Base-by-base conservation (phyloP, 176 grass and related monocot genomes). In the Carex parvula region DNA sequence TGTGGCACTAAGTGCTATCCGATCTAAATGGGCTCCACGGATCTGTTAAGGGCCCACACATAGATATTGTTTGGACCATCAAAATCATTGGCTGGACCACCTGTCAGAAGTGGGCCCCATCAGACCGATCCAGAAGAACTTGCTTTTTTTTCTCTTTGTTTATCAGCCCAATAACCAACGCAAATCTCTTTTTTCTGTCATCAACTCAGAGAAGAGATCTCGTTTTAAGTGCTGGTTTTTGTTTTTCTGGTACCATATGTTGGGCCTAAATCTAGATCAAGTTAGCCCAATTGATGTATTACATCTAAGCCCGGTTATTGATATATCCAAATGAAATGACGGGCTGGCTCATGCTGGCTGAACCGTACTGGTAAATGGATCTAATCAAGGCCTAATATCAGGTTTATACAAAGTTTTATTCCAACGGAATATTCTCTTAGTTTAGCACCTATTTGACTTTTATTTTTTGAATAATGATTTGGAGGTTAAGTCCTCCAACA, bases 11-110 rank as follows among this genome's bases (percentile, higher is more conserved):
- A 9, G 42, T 73, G 41, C 42, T 15, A 20, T 65, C 35, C 79
- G 35, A 63, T 81, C 42, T 81, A 22, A 81, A 63, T 81, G 57
- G 79, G 58, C 33, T 64, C 79, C 58, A 42, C 29, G 18, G 17
- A 81, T 81, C 79, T 81, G 2, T 64, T 1, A 3, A 50, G 79
- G 54, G 32, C 58, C 59, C 79, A 63, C 11, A 32, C 4, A 18
- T 29, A 46, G 59, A 81, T 81, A 48, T 33, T 64, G 35, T 81
- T 81, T 81, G 79, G 79, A 81, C 79, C 79, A 81, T 81, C 3
- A 50, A 63, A 81, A 81, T 81, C 79, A 64, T 81, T 80, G 42
- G 70, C 42, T 81, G 79, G 30, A 59, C 60, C 60, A 81, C n/a
- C 6, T 81, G 79, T 81, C 79, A 50, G 59, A 63, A 65, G 6